Evolutionary conservation across 805 yeast genomes (phyloP).

Genomic region (Teunomyces stri): DNA sequence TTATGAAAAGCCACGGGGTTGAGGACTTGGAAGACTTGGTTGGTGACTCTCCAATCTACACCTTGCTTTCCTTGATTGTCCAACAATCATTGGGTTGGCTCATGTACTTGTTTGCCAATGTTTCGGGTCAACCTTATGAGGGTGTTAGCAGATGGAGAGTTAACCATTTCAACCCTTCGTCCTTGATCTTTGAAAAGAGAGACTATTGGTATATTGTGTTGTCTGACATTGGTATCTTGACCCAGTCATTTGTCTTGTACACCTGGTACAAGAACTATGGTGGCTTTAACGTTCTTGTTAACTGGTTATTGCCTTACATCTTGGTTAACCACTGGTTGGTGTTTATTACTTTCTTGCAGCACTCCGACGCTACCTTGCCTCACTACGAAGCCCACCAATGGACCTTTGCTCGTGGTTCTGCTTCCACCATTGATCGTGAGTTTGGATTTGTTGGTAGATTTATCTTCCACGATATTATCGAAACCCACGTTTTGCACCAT

Average conservation of each 20-base stretch:
- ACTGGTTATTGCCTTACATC: constrained; percentile 59
- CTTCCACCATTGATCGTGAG: constrained; percentile 62
- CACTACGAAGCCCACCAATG: constrained; percentile 56
- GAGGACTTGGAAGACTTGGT: constrained; percentile 43
- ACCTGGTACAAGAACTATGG: constrained; percentile 51
- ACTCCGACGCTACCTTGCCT: constrained; percentile 58
- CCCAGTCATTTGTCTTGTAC: constrained; percentile 46
- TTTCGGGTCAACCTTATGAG: constrained; percentile 48
- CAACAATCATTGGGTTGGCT: constrained; percentile 61
- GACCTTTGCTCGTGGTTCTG: constrained; percentile 68
- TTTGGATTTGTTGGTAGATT: constrained; percentile 58
- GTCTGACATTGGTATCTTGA: constrained; percentile 54
- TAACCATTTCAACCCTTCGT: constrained; percentile 54
- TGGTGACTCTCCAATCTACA: constrained; percentile 54
- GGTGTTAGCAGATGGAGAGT: constrained; percentile 42
- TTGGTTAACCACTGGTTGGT: constrained; percentile 68
- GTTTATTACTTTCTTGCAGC: constrained; percentile 60
- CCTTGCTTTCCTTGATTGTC: constrained; percentile 42
- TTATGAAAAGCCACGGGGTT: constrained; percentile 29
- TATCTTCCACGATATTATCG: constrained; percentile 57
- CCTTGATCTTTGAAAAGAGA: constrained; percentile 53
- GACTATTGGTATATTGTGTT: constrained; percentile 56
- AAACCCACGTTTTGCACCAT: constrained; percentile 58
- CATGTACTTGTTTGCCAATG: constrained; percentile 46
- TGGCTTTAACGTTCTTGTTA: constrained; percentile 47